A percentile compares a stretch with the other conserved stretches of the same genome.
Conservation (phyloP, 2,329 filamentous ascomycete species). For the Fusarium pseudocircinatum region DNA sequence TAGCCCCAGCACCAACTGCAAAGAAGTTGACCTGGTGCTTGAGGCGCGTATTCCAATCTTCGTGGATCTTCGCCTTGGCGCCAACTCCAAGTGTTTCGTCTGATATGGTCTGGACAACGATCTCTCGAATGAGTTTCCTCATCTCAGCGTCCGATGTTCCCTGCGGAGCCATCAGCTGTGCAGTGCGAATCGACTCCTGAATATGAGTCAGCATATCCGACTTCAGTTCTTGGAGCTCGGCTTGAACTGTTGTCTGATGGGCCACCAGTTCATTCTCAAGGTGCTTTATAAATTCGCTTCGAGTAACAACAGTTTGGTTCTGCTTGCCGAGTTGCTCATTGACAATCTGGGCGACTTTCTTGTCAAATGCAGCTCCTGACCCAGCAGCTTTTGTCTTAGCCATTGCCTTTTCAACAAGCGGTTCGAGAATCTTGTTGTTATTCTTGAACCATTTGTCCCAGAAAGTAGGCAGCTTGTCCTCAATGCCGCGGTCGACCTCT, state of each 20-base stretch:
- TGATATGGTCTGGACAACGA: conserved; percentile 56
- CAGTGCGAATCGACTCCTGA: conserved; percentile 44
- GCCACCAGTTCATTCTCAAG: conserved; percentile 52
- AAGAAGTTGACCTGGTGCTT: conserved; percentile 78
- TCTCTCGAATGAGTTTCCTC: conserved; percentile 50
- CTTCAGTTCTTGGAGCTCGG: conserved; percentile 53
- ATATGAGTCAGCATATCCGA: conserved; percentile 48
- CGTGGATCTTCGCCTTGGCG: conserved; percentile 57
- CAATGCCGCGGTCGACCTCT: conserved; percentile 39
- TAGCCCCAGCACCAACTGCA: conserved; percentile 70
- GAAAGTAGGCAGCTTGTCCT: conserved; percentile 48
- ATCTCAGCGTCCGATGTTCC: conserved; percentile 56
- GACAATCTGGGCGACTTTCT: conserved; percentile 49
- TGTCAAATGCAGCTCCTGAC: conserved; percentile 48
- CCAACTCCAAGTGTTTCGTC: conserved; percentile 59
- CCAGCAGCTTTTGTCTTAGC: conserved; percentile 49
- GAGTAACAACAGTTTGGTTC: conserved; percentile 54
- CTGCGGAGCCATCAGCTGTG: conserved; percentile 34
- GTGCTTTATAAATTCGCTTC: conserved; percentile 59
- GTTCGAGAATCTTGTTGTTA: conserved; percentile 55
- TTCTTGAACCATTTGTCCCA: conserved; percentile 64
- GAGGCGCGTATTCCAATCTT: conserved; percentile 56
- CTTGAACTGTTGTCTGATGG: conserved; percentile 52
- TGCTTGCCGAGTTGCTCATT: conserved; percentile 49
- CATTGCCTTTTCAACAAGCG: conserved; percentile 45